These are phyloP conservation scores for Pythium guiyangense DNA, from an alignment of 352 stramenopile species.

Conservation along the genomic window DNA sequence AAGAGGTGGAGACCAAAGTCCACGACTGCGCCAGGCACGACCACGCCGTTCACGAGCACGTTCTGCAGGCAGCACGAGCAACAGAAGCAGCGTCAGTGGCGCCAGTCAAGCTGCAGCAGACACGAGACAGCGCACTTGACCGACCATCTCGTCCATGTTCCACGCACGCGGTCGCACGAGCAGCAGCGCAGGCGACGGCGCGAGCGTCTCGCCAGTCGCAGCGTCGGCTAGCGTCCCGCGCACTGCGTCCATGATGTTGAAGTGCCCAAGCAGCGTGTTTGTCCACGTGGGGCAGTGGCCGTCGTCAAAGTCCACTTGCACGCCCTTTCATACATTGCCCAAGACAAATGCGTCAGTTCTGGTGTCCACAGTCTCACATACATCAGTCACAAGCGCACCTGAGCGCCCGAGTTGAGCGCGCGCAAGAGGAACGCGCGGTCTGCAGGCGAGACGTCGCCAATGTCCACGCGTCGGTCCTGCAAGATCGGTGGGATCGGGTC, in stretches of 20 bases:
- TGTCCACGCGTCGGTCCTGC: conserved; percentile 91
- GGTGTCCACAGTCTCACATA: neutral
- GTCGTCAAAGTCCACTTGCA: conserved; percentile 83
- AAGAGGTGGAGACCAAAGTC: conserved; percentile 96
- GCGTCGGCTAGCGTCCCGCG: conserved; percentile 39
- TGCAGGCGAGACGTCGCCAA: conserved; percentile 87
- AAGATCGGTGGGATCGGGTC: conserved; percentile 64
- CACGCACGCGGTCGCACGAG: conserved; percentile 91
- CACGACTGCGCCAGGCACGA: conserved; percentile 89
- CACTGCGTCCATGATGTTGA: conserved; percentile 91
- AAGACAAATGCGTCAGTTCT: neutral
- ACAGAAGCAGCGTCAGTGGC: neutral
- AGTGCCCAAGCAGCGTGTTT: conserved; percentile 89
- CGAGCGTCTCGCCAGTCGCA: conserved; percentile 18
- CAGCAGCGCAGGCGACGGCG: conserved; percentile 66
- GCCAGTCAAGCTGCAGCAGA: neutral
- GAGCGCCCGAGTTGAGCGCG: conserved; percentile 92
- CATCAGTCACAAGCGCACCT: conserved; percentile 44
- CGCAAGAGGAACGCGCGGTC: conserved; percentile 91
- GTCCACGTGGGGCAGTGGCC: conserved; percentile 88
- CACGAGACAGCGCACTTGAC: neutral
- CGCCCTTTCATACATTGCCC: conserved; percentile 20
- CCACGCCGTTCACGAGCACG: conserved; percentile 86
- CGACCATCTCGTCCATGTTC: conserved; percentile 93
- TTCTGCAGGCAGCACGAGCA: conserved; percentile 32